Evolutionary conservation across 2,329 filamentous ascomycete species (phyloP).

Genomic region (Alternaria sp.): DNA sequence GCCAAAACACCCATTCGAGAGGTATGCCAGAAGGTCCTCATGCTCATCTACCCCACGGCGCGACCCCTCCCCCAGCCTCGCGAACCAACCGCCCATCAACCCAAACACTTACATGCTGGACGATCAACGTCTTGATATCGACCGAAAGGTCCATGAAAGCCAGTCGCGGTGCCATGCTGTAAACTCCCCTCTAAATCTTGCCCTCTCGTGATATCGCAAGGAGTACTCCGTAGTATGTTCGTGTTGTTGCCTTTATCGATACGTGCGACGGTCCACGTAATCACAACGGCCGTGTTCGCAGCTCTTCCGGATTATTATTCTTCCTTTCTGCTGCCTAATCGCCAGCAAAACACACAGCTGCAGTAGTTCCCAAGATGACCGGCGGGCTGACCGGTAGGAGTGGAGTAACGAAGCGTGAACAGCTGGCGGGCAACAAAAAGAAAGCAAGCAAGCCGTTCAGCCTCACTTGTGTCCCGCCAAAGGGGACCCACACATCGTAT

Average conservation of each 20-base stretch:
- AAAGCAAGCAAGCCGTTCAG: slow-evolving; percentile 18
- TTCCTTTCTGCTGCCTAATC: not conserved
- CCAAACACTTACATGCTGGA: slow-evolving; percentile 46
- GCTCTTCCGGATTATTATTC: too few species aligned
- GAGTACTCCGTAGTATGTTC: not conserved
- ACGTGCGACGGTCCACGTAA: not conserved
- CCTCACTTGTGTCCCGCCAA: slow-evolving; percentile 24
- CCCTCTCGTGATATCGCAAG: not conserved
- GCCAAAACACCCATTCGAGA: not conserved
- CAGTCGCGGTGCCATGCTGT: slow-evolving; percentile 36
- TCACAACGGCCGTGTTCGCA: not conserved
- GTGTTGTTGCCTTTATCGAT: not conserved
- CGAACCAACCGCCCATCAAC: not conserved
- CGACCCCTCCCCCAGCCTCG: not conserved
- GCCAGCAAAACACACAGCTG: not conserved
- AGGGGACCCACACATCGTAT: slow-evolving; percentile 1
- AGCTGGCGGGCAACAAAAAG: slow-evolving; percentile 16
- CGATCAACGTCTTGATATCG: slow-evolving; percentile 51
- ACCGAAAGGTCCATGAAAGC: slow-evolving; percentile 48
- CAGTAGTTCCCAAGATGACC: not conserved
- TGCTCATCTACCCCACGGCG: not conserved
- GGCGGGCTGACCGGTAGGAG: slow-evolving; percentile 18
- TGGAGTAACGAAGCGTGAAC: not conserved
- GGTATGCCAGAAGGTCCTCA: not conserved
- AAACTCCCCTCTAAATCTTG: not conserved